Conservation (phyloP, 257 asterid genomes). For the Rhazya stricta region DNA sequence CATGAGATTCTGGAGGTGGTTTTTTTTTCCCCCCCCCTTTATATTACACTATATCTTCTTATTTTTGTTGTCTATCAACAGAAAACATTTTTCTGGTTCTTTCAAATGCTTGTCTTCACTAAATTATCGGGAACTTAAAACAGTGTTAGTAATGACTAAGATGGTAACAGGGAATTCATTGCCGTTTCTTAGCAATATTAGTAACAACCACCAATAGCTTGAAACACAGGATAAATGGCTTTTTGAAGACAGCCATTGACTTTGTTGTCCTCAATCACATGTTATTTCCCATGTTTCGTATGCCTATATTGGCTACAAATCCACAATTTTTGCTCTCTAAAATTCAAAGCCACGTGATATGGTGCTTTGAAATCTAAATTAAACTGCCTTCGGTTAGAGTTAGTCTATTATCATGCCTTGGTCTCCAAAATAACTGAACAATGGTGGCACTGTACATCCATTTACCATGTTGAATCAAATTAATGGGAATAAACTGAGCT, state of each 20-base stretch:
- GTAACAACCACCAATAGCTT: neutral
- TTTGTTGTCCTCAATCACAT: neutral
- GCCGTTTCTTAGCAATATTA: neutral
- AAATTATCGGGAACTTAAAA: neutral
- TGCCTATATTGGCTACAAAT: neutral
- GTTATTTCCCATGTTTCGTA: neutral
- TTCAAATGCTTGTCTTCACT: neutral
- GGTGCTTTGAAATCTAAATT: neutral
- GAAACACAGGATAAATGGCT: neutral
- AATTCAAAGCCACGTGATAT: neutral
- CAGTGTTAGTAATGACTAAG: too few relatives aligned
- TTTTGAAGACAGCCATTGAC: neutral
- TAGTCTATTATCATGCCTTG: neutral
- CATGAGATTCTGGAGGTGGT: conserved; percentile 86
- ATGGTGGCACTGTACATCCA: neutral
- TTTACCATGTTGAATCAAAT: neutral
- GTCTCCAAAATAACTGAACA: neutral
- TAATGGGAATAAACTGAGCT: neutral
- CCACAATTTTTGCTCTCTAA: neutral
- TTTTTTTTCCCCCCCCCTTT: too few relatives aligned
- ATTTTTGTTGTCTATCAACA: conserved; percentile 6
- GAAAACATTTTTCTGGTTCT: neutral
- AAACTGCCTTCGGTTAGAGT: neutral
- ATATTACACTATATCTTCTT: neutral
- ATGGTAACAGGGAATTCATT: neutral